Evolutionary conservation across 164 flowering plant species (phyloP).

Genomic region (Akebia trifoliata): DNA sequence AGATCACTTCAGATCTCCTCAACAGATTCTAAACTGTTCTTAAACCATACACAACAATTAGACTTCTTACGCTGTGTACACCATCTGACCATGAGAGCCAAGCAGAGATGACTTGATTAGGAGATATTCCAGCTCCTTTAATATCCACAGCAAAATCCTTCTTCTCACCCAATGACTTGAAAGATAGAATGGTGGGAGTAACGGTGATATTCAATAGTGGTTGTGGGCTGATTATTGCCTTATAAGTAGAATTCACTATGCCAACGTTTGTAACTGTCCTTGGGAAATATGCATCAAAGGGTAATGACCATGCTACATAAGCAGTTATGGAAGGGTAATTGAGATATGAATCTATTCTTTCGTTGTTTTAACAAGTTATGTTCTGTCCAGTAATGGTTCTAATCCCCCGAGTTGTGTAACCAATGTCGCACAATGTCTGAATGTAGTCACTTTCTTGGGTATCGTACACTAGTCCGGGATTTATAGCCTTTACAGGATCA

Average conservation of each 20-base stretch:
- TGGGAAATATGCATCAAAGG: constrained; percentile 15
- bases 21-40: too few species aligned
- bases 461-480: constrained; percentile 59
- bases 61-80: constrained; percentile 28
- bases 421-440: constrained; percentile 45
- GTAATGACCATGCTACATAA: not conserved
- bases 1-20: too few species aligned
- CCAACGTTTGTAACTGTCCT: constrained; percentile 56
- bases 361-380: constrained; percentile 24
- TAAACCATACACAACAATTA: constrained; percentile 26
- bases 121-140: not conserved
- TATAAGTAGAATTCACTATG: constrained; percentile 27
- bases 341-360: constrained; percentile 26
- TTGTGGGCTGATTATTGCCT: constrained; percentile 5
- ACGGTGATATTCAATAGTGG: constrained; percentile 15
- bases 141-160: constrained; percentile 33
- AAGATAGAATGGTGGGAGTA: constrained; percentile 25
- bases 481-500: constrained; percentile 35
- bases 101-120: too few species aligned
- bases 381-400: constrained; percentile 31
- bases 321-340: constrained; percentile 42
- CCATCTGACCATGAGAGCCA: constrained; percentile 34
- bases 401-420: constrained; percentile 20
- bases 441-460: constrained; percentile 38
- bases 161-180: constrained; percentile 28